Evolutionary conservation across 495 filamentous ascomycete genomes (phyloP).

Genomic region (Podospora bellae-mahoneyi): DNA sequence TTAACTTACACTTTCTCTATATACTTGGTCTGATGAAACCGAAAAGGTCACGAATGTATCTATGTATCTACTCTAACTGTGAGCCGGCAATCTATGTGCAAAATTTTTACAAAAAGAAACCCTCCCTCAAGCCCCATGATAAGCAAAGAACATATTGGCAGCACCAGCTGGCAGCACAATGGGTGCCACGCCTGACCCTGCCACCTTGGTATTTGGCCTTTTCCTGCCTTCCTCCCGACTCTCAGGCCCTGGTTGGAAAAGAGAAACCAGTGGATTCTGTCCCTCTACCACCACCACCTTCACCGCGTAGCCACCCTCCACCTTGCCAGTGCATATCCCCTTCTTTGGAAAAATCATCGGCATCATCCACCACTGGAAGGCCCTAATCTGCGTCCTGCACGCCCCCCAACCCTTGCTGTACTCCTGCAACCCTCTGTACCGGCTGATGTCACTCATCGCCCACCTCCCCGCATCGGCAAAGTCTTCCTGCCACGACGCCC

Average conservation of each 20-base stretch:
- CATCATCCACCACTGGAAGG: slow-evolving; percentile 14
- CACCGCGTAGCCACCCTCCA: neutral
- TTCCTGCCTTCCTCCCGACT: neutral
- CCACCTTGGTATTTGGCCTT: neutral
- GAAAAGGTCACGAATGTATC: no score
- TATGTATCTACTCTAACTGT: no score
- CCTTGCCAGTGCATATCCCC: slow-evolving; percentile 15
- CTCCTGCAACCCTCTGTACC: slow-evolving; percentile 6
- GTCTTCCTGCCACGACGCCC: slow-evolving; percentile 18
- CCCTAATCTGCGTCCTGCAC: slow-evolving; percentile 15
- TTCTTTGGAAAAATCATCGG: slow-evolving; percentile 14
- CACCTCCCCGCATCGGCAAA: slow-evolving; percentile 29
- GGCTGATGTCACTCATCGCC: slow-evolving; percentile 22
- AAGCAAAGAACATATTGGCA: neutral
- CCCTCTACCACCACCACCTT: neutral
- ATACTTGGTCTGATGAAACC: no score
- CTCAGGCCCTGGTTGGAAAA: neutral
- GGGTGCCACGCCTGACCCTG: neutral
- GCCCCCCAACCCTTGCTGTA: slow-evolving; percentile 21
- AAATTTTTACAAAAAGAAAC: neutral
- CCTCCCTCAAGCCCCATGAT: neutral
- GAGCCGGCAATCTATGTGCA: neutral
- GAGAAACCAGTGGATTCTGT: no score
- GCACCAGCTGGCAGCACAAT: neutral
- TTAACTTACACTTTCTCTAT: neutral